Percentiles rank a stretch among this genome's conserved stretches.
Conservation (phyloP, 306 rosid genomes). For the Quercus aquifolioides region DNA sequence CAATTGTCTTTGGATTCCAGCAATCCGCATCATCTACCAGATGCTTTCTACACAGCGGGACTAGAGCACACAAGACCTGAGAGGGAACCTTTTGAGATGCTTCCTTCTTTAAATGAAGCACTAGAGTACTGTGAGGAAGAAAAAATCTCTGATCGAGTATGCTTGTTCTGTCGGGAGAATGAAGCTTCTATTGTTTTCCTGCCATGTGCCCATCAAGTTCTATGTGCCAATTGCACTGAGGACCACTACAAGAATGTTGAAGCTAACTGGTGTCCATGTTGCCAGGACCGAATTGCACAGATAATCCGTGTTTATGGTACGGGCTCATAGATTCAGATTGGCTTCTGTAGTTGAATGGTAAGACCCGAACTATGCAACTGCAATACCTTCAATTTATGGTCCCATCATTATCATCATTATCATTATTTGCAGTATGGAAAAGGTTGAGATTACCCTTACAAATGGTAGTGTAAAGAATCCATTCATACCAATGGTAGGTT, state of each 20-base stretch:
- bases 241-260: background rate
- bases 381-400: background rate
- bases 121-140: background rate
- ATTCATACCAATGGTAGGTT: background rate
- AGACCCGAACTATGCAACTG: background rate
- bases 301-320: background rate
- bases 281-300: background rate
- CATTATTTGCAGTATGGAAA: background rate
- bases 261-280: background rate
- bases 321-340: background rate
- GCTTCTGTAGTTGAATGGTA: background rate
- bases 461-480: background rate
- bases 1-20: background rate
- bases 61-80: background rate
- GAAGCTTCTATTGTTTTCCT: background rate
- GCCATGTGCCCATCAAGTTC: constrained; percentile 14
- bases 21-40: background rate
- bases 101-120: background rate
- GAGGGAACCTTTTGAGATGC: background rate
- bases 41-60: background rate
- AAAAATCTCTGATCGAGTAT: background rate
- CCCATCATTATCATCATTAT: background rate
- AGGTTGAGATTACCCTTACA: background rate
- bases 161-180: background rate
- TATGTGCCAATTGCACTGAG: constrained; percentile 1